phyloP scores from a whole-genome alignment of 768 basidiomycete species.

The Glaciozyma antarctica region DNA sequence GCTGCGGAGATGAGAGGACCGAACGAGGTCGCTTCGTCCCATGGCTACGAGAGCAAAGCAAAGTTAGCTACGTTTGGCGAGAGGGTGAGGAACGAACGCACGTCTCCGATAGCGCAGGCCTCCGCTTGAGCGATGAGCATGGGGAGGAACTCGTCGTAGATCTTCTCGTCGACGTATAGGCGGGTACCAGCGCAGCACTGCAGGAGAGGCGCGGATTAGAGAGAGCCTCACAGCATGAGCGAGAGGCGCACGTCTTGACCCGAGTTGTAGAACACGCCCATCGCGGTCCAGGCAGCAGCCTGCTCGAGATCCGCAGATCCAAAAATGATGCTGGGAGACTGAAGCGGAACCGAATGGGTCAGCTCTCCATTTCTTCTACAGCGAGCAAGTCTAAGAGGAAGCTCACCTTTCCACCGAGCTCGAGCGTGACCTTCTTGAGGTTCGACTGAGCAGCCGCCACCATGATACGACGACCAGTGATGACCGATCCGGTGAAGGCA shows the following conservation, averaged over 20 bases:
- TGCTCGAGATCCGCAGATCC: slow-evolving; percentile 84
- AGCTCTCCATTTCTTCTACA: background rate
- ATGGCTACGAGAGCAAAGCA: slow-evolving; percentile 49
- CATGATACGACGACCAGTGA: slow-evolving; percentile 81
- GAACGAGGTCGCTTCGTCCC: slow-evolving; percentile 57
- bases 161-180: slow-evolving; percentile 72
- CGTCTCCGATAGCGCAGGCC: slow-evolving; percentile 61
- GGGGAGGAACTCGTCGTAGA: slow-evolving; percentile 74
- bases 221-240: background rate
- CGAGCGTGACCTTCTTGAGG: slow-evolving; percentile 90
- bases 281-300: slow-evolving; percentile 43
- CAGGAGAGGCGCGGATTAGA: slow-evolving; percentile 1
- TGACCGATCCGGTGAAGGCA: slow-evolving; percentile 87
- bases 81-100: background rate
- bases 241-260: background rate
- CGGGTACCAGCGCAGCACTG: slow-evolving; percentile 80
- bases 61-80: background rate
- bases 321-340: slow-evolving; percentile 49
- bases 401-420: slow-evolving; percentile 58
- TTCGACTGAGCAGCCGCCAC: slow-evolving; percentile 87
- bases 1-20: slow-evolving; percentile 54
- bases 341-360: slow-evolving; percentile 39
- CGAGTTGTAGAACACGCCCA: slow-evolving; percentile 7
- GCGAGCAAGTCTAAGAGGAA: background rate
- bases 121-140: slow-evolving; percentile 59